A percentile compares a stretch with the other conserved stretches of the same genome.
These are phyloP conservation scores for Lepidium campestre DNA, from an alignment of 441 rosid genomes.

Conservation along the genomic window DNA sequence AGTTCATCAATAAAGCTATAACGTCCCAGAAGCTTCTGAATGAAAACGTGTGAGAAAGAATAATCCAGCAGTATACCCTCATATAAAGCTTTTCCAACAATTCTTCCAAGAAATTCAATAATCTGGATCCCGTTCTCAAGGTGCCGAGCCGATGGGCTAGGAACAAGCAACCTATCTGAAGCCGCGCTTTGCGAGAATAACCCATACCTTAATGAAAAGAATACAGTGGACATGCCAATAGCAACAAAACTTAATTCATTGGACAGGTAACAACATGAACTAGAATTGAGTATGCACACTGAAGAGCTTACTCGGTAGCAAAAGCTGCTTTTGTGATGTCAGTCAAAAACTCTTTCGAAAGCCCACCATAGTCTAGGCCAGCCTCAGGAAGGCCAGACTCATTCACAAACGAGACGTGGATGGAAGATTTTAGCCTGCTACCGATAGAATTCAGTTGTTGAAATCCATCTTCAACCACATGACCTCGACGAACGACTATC, in stretches of 20 bases:
- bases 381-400: conserved; percentile 98
- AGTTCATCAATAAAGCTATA: conserved; percentile 98
- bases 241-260: conserved; percentile 1
- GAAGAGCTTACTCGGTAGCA: conserved; percentile 80
- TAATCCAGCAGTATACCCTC: conserved; percentile 97
- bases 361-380: conserved; percentile 98
- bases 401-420: conserved; percentile 95
- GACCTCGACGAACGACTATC: conserved; percentile 91
- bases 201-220: conserved; percentile 60
- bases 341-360: conserved; percentile 93
- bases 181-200: conserved; percentile 84
- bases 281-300: conserved; percentile 7
- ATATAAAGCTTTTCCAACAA: conserved; percentile 97
- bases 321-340: conserved; percentile 94
- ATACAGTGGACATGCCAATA: conserved; percentile 17
- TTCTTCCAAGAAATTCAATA: conserved; percentile 98
- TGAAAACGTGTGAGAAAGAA: conserved; percentile 88
- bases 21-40: conserved; percentile 92
- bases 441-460: conserved; percentile 79
- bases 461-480: conserved; percentile 94
- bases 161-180: conserved; percentile 81
- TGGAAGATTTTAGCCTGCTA: conserved; percentile 83
- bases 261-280: background rate
- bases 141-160: conserved; percentile 80
- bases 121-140: conserved; percentile 84